Evolutionary conservation across 2,329 filamentous ascomycete genomes (phyloP), one percentile per base, ranked within the genome.

Genomic region (Colletotrichum sp.): DNA sequence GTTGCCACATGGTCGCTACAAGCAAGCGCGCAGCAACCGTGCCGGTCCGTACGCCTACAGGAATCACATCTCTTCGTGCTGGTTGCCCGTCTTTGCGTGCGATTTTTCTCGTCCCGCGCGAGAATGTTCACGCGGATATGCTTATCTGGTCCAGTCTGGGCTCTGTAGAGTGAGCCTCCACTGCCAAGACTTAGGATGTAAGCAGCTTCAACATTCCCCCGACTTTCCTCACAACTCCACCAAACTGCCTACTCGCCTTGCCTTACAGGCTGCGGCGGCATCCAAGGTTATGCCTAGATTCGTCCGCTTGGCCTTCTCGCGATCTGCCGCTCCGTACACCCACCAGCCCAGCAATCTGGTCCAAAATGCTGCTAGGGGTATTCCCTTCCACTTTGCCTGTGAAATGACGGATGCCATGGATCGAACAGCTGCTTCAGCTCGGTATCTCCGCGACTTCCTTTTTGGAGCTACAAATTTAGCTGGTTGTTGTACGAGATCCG

Each of bases 171-270:
- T 30, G 71, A 43, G 38, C 10, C 18, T 43, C n/a, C n/a, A 16
- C 43, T 52, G 43, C 43, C 24, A 9, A 43, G 16, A 15, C 18
- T 36, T 56, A 66, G 61, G 52, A 34, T 38, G 32, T 66, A 72
- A 71, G 71, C 61, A 72, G 15, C 48, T 24, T 26, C 24, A 67
- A 72, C n/a, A 7, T 75, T 71, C 28, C 26, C n/a, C 67, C 61
- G 67, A 66, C 34, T 66, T 38, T 21, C n/a, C 15, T n/a, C 43
- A 18, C 15, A n/a, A 32, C 15, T 28, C 32, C 18, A 8, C 26
- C 24, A 58, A n/a, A 28, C 8, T n/a, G 26, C 34, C 32, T 36
- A 21, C 43, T 10, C 18, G 43, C 10, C 18, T 34, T 38, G 43
- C 38, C n/a, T 21, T n/a, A 10, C 43, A 58, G 67, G 26, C 18